These are phyloP conservation scores for Eutypella sp. DNA, from an alignment of 2,329 filamentous ascomycete genomes.

Conservation along the genomic window DNA sequence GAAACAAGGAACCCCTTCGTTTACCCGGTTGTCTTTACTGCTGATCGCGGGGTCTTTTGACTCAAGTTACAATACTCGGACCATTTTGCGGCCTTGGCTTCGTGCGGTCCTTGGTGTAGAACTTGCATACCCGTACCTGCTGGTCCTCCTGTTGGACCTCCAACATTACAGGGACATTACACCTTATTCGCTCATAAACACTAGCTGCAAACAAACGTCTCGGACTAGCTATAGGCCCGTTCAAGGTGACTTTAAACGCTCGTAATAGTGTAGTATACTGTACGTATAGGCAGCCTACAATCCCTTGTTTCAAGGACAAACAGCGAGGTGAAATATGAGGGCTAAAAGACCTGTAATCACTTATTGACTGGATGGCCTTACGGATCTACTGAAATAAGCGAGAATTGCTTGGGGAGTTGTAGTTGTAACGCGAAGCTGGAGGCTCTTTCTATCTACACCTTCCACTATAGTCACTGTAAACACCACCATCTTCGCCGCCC, in stretches of 20 bases:
- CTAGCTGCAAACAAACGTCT: background rate
- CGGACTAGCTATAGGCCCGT: background rate
- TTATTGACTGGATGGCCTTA: too few relatives aligned
- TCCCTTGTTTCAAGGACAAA: too few relatives aligned
- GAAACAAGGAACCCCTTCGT: too few relatives aligned
- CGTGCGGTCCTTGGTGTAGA: conserved; percentile 6
- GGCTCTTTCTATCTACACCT: background rate
- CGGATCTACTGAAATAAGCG: too few relatives aligned
- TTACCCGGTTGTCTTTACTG: conserved; percentile 6
- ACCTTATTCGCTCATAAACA: background rate
- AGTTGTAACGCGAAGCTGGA: too few relatives aligned
- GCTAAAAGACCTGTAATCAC: too few relatives aligned
- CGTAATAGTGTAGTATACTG: background rate
- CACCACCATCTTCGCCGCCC: background rate
- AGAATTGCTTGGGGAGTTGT: too few relatives aligned
- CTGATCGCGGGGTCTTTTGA: conserved; percentile 10
- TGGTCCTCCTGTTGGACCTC: conserved; percentile 12
- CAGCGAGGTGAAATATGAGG: too few relatives aligned
- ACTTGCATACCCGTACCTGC: conserved; percentile 24
- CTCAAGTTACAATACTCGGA: conserved; percentile 6
- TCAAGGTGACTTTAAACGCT: background rate
- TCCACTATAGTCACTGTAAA: background rate
- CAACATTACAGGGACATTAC: conserved; percentile 6
- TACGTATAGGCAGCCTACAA: background rate
- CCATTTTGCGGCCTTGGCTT: conserved; percentile 9